These are phyloP conservation scores for Drechslerella dactyloides DNA, from an alignment of 2,329 filamentous ascomycete species.

Conservation along the genomic window DNA sequence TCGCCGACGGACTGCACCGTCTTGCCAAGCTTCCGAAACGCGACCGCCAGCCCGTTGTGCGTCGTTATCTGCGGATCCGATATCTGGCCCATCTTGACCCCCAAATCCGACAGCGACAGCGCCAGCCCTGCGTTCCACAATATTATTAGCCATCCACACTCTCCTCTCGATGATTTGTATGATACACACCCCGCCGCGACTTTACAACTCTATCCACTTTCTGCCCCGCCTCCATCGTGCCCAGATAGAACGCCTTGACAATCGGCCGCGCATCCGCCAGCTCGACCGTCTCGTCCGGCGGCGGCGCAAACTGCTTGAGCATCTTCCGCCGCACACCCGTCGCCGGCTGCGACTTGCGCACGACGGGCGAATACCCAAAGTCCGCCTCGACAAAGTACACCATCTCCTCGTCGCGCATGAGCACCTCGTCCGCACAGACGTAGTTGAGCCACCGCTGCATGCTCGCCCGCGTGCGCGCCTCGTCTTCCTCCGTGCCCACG, in stretches of 20 bases:
- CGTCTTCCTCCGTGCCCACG: constrained; percentile 94
- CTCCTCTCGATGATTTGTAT: constrained; percentile 1
- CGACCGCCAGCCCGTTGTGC: constrained; percentile 83
- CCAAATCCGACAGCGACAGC: constrained; percentile 89
- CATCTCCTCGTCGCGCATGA: constrained; percentile 96
- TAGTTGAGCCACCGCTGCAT: constrained; percentile 96
- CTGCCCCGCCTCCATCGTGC: constrained; percentile 94
- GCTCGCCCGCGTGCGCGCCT: constrained; percentile 81
- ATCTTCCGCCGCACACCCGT: constrained; percentile 94
- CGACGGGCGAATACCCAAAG: constrained; percentile 94
- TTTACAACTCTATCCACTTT: constrained; percentile 96
- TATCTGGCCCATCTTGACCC: constrained; percentile 85
- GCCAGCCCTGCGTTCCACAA: constrained; percentile 72
- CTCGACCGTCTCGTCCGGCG: constrained; percentile 95
- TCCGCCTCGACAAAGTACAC: constrained; percentile 98
- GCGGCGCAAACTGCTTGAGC: constrained; percentile 96
- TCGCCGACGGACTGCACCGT: constrained; percentile 92
- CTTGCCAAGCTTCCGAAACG: constrained; percentile 93
- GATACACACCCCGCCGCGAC: constrained; percentile 75
- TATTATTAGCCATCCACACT: constrained; percentile 30
- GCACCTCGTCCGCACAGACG: constrained; percentile 86
- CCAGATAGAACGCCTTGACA: constrained; percentile 94
- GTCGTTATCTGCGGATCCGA: constrained; percentile 76
- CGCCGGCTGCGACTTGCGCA: constrained; percentile 93
- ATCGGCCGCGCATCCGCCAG: constrained; percentile 85